Evolutionary conservation across 345 rosid genomes (phyloP).

Genomic region (Clarkia xantiana): DNA sequence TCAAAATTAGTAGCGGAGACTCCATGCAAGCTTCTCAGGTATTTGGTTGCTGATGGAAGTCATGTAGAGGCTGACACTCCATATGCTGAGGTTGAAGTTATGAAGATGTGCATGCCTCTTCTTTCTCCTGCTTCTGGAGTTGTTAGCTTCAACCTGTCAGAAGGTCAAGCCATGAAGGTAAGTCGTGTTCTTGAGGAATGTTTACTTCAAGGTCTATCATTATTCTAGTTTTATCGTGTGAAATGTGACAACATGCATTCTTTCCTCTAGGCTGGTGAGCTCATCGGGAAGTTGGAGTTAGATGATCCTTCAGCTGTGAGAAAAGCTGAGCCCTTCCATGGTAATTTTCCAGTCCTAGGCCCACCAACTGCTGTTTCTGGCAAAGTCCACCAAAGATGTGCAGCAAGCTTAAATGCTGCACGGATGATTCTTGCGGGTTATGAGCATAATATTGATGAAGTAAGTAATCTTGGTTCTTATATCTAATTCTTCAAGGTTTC

Average conservation of each 20-base stretch:
- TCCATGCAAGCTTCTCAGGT: conserved; percentile 95
- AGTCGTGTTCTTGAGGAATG: conserved; percentile 4
- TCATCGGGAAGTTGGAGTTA: conserved; percentile 84
- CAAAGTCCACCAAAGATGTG: conserved; percentile 98
- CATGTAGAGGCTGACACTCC: conserved; percentile 90
- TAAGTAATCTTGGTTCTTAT: conserved; percentile 16
- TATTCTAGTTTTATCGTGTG: too few species aligned
- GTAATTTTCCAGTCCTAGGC: conserved; percentile 74
- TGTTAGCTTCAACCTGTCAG: conserved; percentile 68
- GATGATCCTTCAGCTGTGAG: conserved; percentile 99
- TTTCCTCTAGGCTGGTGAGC: conserved; percentile 82
- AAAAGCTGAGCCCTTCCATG: conserved; percentile 94
- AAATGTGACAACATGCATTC: neutral
- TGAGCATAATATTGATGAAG: conserved; percentile 87
- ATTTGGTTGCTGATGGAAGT: conserved; percentile 76
- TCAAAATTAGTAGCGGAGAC: conserved; percentile 95
- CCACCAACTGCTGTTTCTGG: conserved; percentile 93
- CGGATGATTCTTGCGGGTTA: conserved; percentile 98
- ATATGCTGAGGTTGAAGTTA: conserved; percentile 98
- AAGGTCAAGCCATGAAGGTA: conserved; percentile 99
- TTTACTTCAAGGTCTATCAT: neutral
- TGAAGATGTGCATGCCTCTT: conserved; percentile 99
- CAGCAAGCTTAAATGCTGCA: conserved; percentile 83
- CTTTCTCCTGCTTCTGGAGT: conserved; percentile 97
- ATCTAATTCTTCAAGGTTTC: neutral